Evolutionary conservation across 2,329 filamentous ascomycete species (phyloP).

Genomic region (Gnomoniopsis smithogilvyi): DNA sequence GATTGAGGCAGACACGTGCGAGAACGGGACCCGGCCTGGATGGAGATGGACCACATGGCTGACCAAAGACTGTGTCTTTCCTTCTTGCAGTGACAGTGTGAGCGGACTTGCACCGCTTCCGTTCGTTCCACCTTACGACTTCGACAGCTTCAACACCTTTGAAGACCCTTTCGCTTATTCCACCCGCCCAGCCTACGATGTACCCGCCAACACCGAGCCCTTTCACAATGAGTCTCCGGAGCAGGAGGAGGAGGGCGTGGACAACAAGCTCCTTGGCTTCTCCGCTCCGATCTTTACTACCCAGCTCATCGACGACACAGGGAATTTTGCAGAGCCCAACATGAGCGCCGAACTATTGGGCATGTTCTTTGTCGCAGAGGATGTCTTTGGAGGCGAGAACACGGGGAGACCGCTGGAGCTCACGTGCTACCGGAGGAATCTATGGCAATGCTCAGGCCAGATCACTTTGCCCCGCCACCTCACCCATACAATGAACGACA

Average conservation of each 20-base stretch:
- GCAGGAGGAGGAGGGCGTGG: conserved; percentile 50
- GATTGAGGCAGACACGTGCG: background rate
- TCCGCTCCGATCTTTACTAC: conserved; percentile 59
- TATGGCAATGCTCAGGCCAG: conserved; percentile 91
- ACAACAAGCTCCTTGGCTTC: conserved; percentile 74
- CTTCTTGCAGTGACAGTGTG: conserved; percentile 36
- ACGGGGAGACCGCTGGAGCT: conserved; percentile 67
- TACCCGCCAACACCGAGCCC: conserved; percentile 26
- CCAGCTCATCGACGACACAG: conserved; percentile 63
- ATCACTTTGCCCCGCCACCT: conserved; percentile 73
- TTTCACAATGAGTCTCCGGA: conserved; percentile 45
- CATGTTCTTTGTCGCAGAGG: conserved; percentile 87
- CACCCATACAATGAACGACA: conserved; percentile 67
- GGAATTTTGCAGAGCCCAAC: conserved; percentile 59
- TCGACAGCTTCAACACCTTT: conserved; percentile 59
- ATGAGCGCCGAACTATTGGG: conserved; percentile 77
- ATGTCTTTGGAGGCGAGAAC: conserved; percentile 65
- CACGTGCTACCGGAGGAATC: conserved; percentile 90
- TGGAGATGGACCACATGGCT: background rate
- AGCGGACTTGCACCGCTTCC: conserved; percentile 43
- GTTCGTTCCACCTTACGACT: conserved; percentile 59
- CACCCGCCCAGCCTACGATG: conserved; percentile 43
- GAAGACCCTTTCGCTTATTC: conserved; percentile 64
- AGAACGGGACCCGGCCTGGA: background rate
- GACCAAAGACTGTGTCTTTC: background rate